Conservation (phyloP, 2,329 filamentous ascomycete genomes). For the Hymenoscyphus linearis region DNA sequence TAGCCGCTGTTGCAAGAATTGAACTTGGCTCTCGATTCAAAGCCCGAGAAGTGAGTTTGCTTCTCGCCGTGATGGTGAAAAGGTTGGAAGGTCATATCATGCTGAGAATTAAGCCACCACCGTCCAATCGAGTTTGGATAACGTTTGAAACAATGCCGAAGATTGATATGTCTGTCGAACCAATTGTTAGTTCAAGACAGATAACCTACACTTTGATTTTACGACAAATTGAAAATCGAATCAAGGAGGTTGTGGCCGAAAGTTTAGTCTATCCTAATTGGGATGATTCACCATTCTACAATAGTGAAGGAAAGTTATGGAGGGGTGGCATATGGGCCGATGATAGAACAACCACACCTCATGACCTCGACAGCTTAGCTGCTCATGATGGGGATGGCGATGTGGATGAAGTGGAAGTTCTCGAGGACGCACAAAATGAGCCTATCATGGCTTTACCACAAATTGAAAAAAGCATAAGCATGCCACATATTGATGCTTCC, state of each 20-base stretch:
- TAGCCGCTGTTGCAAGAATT: slow-evolving; percentile 88
- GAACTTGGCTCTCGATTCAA: slow-evolving; percentile 88
- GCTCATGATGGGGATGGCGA: slow-evolving; percentile 44
- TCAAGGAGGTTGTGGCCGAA: slow-evolving; percentile 89
- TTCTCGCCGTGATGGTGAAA: slow-evolving; percentile 80
- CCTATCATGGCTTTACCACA: slow-evolving; percentile 36
- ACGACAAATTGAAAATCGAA: slow-evolving; percentile 87
- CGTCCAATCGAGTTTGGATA: slow-evolving; percentile 94
- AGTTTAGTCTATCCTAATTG: slow-evolving; percentile 89
- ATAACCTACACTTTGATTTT: slow-evolving; percentile 93
- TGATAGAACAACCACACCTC: slow-evolving; percentile 42
- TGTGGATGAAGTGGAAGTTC: slow-evolving; percentile 36
- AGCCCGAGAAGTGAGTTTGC: slow-evolving; percentile 78
- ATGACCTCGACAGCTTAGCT: slow-evolving; percentile 34
- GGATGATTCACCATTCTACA: slow-evolving; percentile 91
- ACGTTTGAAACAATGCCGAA: slow-evolving; percentile 91
- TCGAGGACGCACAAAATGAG: slow-evolving; percentile 34
- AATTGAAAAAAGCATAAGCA: slow-evolving; percentile 52
- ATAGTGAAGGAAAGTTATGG: slow-evolving; percentile 71
- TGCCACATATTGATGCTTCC: slow-evolving; percentile 38
- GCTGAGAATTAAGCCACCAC: slow-evolving; percentile 86
- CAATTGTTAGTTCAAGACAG: slow-evolving; percentile 89
- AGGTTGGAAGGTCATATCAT: slow-evolving; percentile 80
- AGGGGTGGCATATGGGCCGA: slow-evolving; percentile 77
- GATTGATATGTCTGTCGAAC: slow-evolving; percentile 90